These are phyloP conservation scores for Cucurbita argyrosperma DNA, from an alignment of 306 rosid species.

Conservation along the genomic window DNA sequence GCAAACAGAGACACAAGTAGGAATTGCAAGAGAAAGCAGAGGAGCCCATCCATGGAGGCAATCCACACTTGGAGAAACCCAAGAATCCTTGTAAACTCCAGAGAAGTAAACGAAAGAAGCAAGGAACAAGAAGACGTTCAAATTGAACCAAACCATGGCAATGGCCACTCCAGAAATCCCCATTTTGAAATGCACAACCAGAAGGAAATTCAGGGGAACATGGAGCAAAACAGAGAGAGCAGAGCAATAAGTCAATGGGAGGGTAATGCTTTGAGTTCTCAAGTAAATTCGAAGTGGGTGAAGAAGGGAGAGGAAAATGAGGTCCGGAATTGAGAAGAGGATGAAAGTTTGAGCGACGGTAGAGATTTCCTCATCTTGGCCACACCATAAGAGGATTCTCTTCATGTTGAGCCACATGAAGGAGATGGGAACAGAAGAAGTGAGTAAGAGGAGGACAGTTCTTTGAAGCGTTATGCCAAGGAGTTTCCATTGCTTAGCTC, in stretches of 20 bases:
- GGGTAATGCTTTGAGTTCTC: constrained; percentile 61
- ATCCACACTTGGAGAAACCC: constrained; percentile 67
- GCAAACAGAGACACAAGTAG: constrained; percentile 86
- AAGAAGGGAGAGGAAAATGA: constrained; percentile 69
- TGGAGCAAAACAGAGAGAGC: constrained; percentile 68
- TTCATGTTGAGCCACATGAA: constrained; percentile 74
- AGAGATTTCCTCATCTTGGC: constrained; percentile 66
- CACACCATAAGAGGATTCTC: constrained; percentile 54
- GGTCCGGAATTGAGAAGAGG: constrained; percentile 70
- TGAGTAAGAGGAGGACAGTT: constrained; percentile 63
- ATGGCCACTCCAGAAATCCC: constrained; percentile 79
- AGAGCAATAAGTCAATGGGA: constrained; percentile 67
- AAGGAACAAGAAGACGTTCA: constrained; percentile 51
- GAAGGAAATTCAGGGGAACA: constrained; percentile 63
- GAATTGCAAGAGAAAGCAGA: constrained; percentile 52
- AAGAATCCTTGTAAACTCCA: constrained; percentile 56
- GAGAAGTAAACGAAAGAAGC: constrained; percentile 52
- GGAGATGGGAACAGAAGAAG: constrained; percentile 68
- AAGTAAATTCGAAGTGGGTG: constrained; percentile 79
- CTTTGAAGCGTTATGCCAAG: constrained; percentile 76
- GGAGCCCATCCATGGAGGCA: constrained; percentile 70
- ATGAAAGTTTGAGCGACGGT: constrained; percentile 70
- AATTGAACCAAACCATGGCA: constrained; percentile 67
- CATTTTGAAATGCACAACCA: constrained; percentile 49
- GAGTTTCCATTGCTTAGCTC: constrained; percentile 65